Conservation (phyloP, 1,284 basidiomycete species). For the Sporisorium exsertum region DNA sequence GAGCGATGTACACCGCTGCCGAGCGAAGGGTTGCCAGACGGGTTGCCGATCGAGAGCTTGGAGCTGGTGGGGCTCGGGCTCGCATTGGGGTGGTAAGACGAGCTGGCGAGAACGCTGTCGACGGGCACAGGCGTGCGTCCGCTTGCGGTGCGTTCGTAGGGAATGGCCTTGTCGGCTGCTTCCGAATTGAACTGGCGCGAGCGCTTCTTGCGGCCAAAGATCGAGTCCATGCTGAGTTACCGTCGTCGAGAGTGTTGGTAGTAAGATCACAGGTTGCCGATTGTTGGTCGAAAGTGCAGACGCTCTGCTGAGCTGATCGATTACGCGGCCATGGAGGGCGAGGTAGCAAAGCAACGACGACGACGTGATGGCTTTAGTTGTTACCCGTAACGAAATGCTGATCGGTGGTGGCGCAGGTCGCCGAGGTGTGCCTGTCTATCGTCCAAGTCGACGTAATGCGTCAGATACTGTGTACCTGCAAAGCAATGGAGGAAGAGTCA, state of each 20-base stretch:
- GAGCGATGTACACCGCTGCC: slow-evolving; percentile 41
- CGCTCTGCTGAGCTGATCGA: not conserved
- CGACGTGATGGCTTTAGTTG: not conserved
- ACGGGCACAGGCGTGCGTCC: slow-evolving; percentile 41
- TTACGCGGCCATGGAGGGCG: not conserved
- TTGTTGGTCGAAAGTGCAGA: no score
- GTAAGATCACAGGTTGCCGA: slow-evolving; percentile 3
- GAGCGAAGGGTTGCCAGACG: slow-evolving; percentile 41
- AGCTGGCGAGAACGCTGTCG: slow-evolving; percentile 26
- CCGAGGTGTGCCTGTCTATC: no score
- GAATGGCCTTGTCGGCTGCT: slow-evolving; percentile 53
- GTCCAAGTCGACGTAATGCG: no score
- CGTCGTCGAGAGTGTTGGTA: not conserved
- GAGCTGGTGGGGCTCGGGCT: slow-evolving; percentile 30
- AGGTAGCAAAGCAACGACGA: not conserved
- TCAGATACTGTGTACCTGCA: no score
- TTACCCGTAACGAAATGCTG: no score
- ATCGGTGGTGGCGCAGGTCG: no score
- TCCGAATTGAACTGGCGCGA: slow-evolving; percentile 53
- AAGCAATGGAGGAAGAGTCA: no score
- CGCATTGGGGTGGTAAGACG: slow-evolving; percentile 16
- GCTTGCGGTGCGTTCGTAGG: slow-evolving; percentile 52
- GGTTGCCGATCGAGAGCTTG: slow-evolving; percentile 46
- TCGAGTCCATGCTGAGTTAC: slow-evolving; percentile 41
- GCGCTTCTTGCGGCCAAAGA: slow-evolving; percentile 57